Evolutionary conservation across 2,329 filamentous ascomycete genomes (phyloP).

Genomic region (Colletotrichum incanum): DNA sequence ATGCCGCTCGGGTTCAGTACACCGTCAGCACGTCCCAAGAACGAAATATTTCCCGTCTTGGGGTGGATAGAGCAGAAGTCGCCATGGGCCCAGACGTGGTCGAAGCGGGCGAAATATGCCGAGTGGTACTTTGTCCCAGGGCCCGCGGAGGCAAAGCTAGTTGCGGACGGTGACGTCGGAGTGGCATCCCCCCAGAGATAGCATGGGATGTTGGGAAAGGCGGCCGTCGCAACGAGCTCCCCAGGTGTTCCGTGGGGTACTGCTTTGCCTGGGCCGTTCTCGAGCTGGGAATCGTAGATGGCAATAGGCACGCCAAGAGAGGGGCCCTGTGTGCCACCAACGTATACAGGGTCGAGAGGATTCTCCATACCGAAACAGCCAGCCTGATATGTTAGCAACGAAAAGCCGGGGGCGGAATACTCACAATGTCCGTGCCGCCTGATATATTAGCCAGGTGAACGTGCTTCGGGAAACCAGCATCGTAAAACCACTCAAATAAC

Average conservation of each 20-base stretch:
- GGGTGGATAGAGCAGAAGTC: slow-evolving; percentile 84
- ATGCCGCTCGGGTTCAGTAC: slow-evolving; percentile 86
- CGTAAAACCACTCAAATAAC: slow-evolving; percentile 85
- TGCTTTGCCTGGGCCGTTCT: slow-evolving; percentile 59
- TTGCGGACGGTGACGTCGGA: slow-evolving; percentile 40
- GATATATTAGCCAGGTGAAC: slow-evolving; percentile 82
- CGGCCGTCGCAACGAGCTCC: slow-evolving; percentile 79
- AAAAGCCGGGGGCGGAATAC: slow-evolving; percentile 43
- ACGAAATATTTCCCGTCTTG: slow-evolving; percentile 73
- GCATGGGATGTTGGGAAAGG: slow-evolving; percentile 84
- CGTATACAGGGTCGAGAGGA: slow-evolving; percentile 76
- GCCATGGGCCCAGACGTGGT: slow-evolving; percentile 84
- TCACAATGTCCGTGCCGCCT: slow-evolving; percentile 83
- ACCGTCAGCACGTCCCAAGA: slow-evolving; percentile 82
- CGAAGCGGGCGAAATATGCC: slow-evolving; percentile 75
- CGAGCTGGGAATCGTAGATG: slow-evolving; percentile 75
- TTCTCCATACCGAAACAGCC: slow-evolving; percentile 77
- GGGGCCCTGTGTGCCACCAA: slow-evolving; percentile 68
- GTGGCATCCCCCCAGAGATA: slow-evolving; percentile 72
- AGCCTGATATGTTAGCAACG: slow-evolving; percentile 55
- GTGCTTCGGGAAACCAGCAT: slow-evolving; percentile 76
- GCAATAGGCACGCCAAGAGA: slow-evolving; percentile 66
- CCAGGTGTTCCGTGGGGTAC: slow-evolving; percentile 76
- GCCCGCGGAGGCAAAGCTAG: slow-evolving; percentile 52
- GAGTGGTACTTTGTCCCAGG: slow-evolving; percentile 71